A percentile compares a stretch with the other conserved stretches of the same genome.
These are phyloP conservation scores for Apiotrichum sp. DNA, from an alignment of 1,284 basidiomycete genomes.

Conservation along the genomic window DNA sequence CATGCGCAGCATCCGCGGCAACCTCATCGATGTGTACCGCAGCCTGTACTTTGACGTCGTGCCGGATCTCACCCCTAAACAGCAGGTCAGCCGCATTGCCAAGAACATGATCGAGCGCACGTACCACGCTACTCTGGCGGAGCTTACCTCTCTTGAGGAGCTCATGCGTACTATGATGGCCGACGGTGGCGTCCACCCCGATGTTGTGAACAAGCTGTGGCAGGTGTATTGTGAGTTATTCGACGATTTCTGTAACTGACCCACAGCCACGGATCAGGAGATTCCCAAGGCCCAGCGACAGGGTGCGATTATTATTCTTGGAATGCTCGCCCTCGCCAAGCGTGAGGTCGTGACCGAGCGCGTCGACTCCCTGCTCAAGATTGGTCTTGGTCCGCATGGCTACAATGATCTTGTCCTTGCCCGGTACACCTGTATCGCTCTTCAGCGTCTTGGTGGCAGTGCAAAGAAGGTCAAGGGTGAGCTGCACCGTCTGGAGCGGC, in stretches of 20 bases:
- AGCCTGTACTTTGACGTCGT: conserved; percentile 82
- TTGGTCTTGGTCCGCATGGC: conserved; percentile 81
- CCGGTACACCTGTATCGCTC: conserved; percentile 85
- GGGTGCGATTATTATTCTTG: conserved; percentile 88
- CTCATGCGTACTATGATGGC: conserved; percentile 90
- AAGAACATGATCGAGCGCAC: conserved; percentile 97
- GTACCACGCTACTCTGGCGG: conserved; percentile 84
- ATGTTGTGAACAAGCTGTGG: conserved; percentile 89
- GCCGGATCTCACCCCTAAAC: conserved; percentile 61
- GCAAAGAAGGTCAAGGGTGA: conserved; percentile 93
- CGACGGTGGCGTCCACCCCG: conserved; percentile 67
- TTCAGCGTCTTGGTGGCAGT: conserved; percentile 87
- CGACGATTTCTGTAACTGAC: not conserved
- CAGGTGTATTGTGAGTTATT: conserved; percentile 77
- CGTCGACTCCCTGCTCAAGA: conserved; percentile 75
- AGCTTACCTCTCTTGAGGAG: conserved; percentile 92
- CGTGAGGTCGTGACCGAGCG: conserved; percentile 79
- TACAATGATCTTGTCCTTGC: conserved; percentile 82
- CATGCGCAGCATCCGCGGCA: conserved; percentile 78
- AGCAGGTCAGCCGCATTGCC: conserved; percentile 88
- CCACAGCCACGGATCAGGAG: conserved; percentile 60
- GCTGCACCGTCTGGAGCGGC: conserved; percentile 4
- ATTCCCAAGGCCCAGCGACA: conserved; percentile 77
- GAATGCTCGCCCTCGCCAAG: conserved; percentile 88
- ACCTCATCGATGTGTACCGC: conserved; percentile 84